Evolutionary conservation across 2,329 filamentous ascomycete genomes (phyloP).

Genomic region (Alternaria sp.): DNA sequence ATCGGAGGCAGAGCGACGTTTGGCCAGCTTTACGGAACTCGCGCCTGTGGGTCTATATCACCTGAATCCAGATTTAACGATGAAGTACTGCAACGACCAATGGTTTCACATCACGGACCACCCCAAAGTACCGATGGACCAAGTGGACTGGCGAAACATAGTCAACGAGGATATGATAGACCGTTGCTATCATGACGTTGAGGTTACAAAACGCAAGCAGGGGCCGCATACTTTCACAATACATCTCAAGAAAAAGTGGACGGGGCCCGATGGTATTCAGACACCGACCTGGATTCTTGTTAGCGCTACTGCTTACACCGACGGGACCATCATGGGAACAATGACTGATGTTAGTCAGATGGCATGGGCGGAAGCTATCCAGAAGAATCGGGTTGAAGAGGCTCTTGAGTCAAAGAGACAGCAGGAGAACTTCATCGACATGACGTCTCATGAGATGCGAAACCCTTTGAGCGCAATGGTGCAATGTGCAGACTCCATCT

Average conservation of each 20-base stretch:
- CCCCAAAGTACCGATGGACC: constrained; percentile 13
- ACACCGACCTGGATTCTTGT: constrained; percentile 25
- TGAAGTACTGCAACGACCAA: constrained; percentile 31
- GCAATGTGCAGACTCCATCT: constrained; percentile 34
- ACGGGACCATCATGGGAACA: constrained; percentile 35
- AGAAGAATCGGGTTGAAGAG: constrained; percentile 17
- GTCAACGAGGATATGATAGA: constrained; percentile 10
- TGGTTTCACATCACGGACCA: constrained; percentile 28
- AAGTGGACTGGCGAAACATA: constrained; percentile 14
- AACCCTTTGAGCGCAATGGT: constrained; percentile 41
- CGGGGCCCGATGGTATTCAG: constrained; percentile 19
- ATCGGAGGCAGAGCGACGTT: constrained; percentile 27
- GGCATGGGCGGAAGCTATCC: constrained; percentile 38
- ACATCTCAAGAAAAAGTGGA: constrained; percentile 27
- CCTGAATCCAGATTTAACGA: constrained; percentile 21
- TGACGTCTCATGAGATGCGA: constrained; percentile 38
- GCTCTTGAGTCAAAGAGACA: constrained; percentile 30
- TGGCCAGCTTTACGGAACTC: constrained; percentile 24
- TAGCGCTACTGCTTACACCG: constrained; percentile 21
- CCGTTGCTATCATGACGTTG: constrained; percentile 10
- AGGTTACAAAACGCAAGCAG: not conserved
- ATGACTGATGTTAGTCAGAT: constrained; percentile 46
- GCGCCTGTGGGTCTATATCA: constrained; percentile 22
- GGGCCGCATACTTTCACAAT: constrained; percentile 17
- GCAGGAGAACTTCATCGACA: constrained; percentile 37